A percentile compares a stretch with the other conserved stretches of the same genome.
Conservation (phyloP, 1,284 basidiomycete species). For the Apiotrichum mycotoxinovorans region DNA sequence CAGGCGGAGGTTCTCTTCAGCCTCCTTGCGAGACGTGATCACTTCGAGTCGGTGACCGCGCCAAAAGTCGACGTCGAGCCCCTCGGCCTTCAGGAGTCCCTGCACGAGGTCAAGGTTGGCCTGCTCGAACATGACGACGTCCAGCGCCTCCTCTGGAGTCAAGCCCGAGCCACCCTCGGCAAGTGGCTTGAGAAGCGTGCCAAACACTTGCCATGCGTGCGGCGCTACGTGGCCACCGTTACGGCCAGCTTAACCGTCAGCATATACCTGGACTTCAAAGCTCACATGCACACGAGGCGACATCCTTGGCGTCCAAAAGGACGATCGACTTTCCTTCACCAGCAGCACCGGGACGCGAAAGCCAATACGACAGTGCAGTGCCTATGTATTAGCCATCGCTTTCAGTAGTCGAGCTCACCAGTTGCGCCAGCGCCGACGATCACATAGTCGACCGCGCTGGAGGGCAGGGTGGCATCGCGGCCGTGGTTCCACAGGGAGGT, state of each 20-base stretch:
- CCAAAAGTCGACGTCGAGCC: slow-evolving; percentile 31
- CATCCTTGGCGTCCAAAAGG: slow-evolving; percentile 39
- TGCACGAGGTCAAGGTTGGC: slow-evolving; percentile 30
- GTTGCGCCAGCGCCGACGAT: slow-evolving; percentile 30
- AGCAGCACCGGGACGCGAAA: slow-evolving; percentile 25
- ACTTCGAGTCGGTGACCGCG: slow-evolving; percentile 22
- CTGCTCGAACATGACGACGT: slow-evolving; percentile 25
- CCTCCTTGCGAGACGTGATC: neutral
- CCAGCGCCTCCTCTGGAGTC: slow-evolving; percentile 17
- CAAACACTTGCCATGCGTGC: neutral
- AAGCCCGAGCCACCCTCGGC: slow-evolving; percentile 14
- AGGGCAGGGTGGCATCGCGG: slow-evolving; percentile 18
- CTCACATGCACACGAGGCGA: slow-evolving; percentile 38
- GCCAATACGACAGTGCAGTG: slow-evolving; percentile 30
- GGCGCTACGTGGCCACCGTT: slow-evolving; percentile 36
- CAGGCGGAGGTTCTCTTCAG: too few relatives aligned
- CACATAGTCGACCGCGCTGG: slow-evolving; percentile 22
- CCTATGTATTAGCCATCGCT: slow-evolving; percentile 10
- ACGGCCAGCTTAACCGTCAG: slow-evolving; percentile 27
- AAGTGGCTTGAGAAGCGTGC: slow-evolving; percentile 12
- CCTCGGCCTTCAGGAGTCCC: slow-evolving; percentile 21
- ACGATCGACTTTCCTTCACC: slow-evolving; percentile 30
- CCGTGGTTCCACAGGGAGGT: slow-evolving; percentile 27
- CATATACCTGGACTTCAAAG: neutral
- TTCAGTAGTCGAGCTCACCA: neutral